Base-by-base conservation (phyloP, 192 early-diverging fungal species). In the Backusella circina region DNA sequence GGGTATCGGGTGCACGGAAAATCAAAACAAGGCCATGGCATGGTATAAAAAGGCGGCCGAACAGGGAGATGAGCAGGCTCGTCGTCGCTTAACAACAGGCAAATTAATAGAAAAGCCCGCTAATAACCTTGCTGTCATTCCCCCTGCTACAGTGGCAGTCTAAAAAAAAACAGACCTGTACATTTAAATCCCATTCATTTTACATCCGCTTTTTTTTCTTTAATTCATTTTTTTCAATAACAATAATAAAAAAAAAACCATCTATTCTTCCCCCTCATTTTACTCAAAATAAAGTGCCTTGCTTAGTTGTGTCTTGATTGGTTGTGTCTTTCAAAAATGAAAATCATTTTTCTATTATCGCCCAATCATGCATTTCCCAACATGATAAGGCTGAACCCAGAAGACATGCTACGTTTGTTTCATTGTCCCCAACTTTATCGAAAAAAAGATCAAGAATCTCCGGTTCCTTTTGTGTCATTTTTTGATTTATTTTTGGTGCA, bases 41-140 rank as follows among this genome's bases (percentile, higher is more conserved):
- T 90, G 88, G 88, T 90, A 90, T 71, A 86, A 88, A 79, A 84
- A 86, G 36, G 92, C 92, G 0, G 87, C 91, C 1, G 85, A 81
- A 15, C 83, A 87, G n/a, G 87, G 87, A 28, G 86, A 90, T 65
- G 82, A 82, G 77, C 82, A 86, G 35, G 88, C 88, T 8, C 75
- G 39, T 16, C 39, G 50, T n/a, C 26, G 37, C 15, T 47, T 36
- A 28, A 44, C 39, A 38, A 50, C 51, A 23, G 51, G 51, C 38
- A 70, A 32, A 44, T 44, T 39, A 39, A 44, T 12, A 36, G 23
- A 70, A 50, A 44, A 70, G 26, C 41, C 69, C 12, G 26, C 28
- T 8, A 23, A 18, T 57, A n/a, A n/a, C n/a, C 4, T 26, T 57
- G 51, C 23, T 21, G 51, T 26, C 8, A 57, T 57, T 26, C 23